Base-by-base conservation (phyloP, 306 rosid genomes). In the Sicyos baderoa region DNA sequence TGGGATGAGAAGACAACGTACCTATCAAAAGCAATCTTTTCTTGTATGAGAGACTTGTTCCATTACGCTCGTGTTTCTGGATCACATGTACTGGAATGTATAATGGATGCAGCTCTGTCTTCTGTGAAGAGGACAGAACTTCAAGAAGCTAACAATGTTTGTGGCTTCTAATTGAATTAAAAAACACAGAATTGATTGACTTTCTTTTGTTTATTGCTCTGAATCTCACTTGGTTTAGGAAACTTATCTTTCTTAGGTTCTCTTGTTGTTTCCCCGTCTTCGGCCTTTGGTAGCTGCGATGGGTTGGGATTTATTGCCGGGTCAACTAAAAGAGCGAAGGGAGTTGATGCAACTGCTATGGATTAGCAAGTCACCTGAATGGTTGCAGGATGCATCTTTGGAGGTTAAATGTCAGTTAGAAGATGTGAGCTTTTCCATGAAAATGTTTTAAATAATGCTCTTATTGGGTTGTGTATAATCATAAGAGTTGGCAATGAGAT, bases 281-380 rank as follows among this genome's bases (percentile, higher is more conserved):
- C 93, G 81, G 78, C 98, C 98, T 70, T 82, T 93, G 75, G 91
- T 89, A 54, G 96, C 97, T 19, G 76, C 89, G 75, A 93, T 93
- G 96, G 98, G 98, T 79, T 93, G 98, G 98, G 98, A 93, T 81
- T 79, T 83, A 73, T 82, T 93, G 77, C 81, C 93, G 3, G 94
- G 98, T 47, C 90, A 89, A 81, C 78, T 89, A 70, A 75, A 81
- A 70, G 86, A 87, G 29, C 81, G 96, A 74, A 87, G 91, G 84
- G 84, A 82, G 68, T 79, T 93, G 84, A 84, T 93, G 95, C 95
- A 93, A 77, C 89, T 83, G 53, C 89, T 93, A 45, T 89, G 98
- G 98, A 86, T 82, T 78, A 82, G 91, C 77, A 93, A 87, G 87
- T 85, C 91, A 27, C 95, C 84, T 82, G 93, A 76, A 74, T 76